Evolutionary conservation across 2,329 filamentous ascomycete species (phyloP), one percentile per base, ranked within the genome.

Genomic region (Sphaerulina populicola): DNA sequence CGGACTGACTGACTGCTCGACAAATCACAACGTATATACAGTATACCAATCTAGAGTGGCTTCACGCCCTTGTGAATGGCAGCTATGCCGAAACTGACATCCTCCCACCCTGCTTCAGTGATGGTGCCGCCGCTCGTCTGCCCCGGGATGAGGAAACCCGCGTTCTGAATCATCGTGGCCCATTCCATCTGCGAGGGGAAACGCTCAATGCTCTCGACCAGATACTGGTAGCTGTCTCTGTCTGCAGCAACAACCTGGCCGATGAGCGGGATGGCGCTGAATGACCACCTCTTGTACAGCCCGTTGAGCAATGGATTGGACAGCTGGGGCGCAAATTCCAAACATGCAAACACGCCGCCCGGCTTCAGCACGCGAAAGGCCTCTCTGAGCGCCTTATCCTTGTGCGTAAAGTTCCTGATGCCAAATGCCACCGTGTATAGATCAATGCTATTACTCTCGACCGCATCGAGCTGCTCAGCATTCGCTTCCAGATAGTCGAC

Each of bases 61-160:
- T 98, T 98, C 64, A 98, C 85, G 7, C 91, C 93, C 75, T 90
- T 95, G 68, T 98, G 94, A 58, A 98, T 94, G 47, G 90, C 90
- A 4, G 93, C 93, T 66, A 98, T 89, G 0, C 93, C 93, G 39
- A 87, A 83, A 0, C 88, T 96, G 66, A 98, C 69, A 68, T 98
- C 84, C 74, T 97, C 90, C 71, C 86, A 98, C 0, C 87, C 88
- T 47, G 81, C 71, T 1, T 86, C 56, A 40, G 57, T 57, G 15
- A 50, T 49, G 29, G 53, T 53, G 1, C 69, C 70, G 38, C 59
- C 57, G 53, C 60, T 53, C 30, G 53, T 54, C 57, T 72, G 64
- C 0, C 72, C 89, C 1, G 86, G 88, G 39, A 94, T 81, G 57
- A 86, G 74, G 65, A 98, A 98, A 1, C 91, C 91, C 2, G 88